Evolutionary conservation across 2,329 filamentous ascomycete species (phyloP), one percentile per base, ranked within the genome.

Genomic region (Emmonsiellopsis sp.): DNA sequence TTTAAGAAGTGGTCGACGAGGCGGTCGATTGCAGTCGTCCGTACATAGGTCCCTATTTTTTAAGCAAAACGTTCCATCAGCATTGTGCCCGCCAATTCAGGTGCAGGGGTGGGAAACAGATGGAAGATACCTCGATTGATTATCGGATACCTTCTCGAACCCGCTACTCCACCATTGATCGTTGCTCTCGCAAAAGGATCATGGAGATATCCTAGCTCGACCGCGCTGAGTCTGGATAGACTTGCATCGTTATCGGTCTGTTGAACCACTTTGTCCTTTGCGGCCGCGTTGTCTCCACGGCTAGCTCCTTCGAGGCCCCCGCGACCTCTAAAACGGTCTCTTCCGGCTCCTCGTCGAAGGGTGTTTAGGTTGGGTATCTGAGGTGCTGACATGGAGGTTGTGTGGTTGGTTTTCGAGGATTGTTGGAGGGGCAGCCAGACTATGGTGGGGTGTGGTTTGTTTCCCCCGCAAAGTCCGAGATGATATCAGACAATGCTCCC

Each of bases 181-280:
- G 96, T 89, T 52, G 78, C 77, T 51, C 73, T 73, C 2, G 90
- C 89, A 71, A 86, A 97, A 0, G 80, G 80, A 65, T 98, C 93
- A 2, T 87, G 73, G 1, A 98, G 76, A 67, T 97, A 97, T 34
- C 89, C 90, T 50, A 89, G 67, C 54, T 86, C 81, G 13, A 97
- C 89, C 10, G 92, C 92, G 67, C 91, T 97, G 70, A 95, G 75
- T 37, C 93, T 82, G 32, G 90, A 95, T 42, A 89, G 83, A 55
- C 89, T 89, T 30, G 93, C 93, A 74, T 98, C 93, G 56, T 85
- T 84, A 70, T 98, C 93, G 2, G 93, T 98, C 58, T 84, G 83
- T 69, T 95, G 92, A 54, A 98, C 85, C 41, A 86, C 80, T 55
- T 79, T 76, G 70, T 97, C 91, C 61, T 85, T 83, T 49, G 67